phyloP scores from a whole-genome alignment of 2,329 filamentous ascomycete genomes.

The Plenodomus biglobosus region DNA sequence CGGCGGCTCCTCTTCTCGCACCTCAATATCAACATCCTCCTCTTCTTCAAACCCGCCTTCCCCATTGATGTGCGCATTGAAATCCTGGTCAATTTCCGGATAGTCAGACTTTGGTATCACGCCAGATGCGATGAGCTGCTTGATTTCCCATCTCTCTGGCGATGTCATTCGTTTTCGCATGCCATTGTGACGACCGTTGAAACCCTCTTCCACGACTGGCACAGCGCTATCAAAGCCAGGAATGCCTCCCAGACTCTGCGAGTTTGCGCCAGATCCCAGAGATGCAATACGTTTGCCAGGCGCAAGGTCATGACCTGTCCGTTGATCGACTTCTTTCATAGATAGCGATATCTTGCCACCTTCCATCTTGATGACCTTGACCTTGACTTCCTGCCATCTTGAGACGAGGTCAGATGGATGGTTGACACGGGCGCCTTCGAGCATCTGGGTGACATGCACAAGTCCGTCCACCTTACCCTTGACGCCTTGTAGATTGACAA shows the following conservation, averaged over 20 bases:
- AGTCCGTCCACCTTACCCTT: constrained; percentile 87
- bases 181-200: constrained; percentile 47
- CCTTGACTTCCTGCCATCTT: constrained; percentile 80
- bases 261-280: constrained; percentile 70
- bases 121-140: constrained; percentile 92
- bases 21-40: constrained; percentile 95
- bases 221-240: constrained; percentile 54
- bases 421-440: constrained; percentile 81
- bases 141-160: constrained; percentile 95
- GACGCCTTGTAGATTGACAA: constrained; percentile 88
- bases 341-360: constrained; percentile 80
- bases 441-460: constrained; percentile 89
- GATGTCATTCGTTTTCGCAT: constrained; percentile 94
- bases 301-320: constrained; percentile 78
- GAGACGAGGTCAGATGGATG: constrained; percentile 87
- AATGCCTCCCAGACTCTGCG: constrained; percentile 71
- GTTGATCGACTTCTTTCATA: constrained; percentile 97
- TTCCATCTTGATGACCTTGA: constrained; percentile 89
- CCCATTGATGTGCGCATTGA: constrained; percentile 81
- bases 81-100: constrained; percentile 91
- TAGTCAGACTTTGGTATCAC: constrained; percentile 92
- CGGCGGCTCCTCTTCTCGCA: constrained; percentile 92
- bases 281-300: constrained; percentile 78
- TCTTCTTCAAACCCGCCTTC: constrained; percentile 89
- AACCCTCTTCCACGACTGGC: constrained; percentile 65